Evolutionary conservation across 1,284 basidiomycete species (phyloP).

Genomic region (Rhodotorula sp.): DNA sequence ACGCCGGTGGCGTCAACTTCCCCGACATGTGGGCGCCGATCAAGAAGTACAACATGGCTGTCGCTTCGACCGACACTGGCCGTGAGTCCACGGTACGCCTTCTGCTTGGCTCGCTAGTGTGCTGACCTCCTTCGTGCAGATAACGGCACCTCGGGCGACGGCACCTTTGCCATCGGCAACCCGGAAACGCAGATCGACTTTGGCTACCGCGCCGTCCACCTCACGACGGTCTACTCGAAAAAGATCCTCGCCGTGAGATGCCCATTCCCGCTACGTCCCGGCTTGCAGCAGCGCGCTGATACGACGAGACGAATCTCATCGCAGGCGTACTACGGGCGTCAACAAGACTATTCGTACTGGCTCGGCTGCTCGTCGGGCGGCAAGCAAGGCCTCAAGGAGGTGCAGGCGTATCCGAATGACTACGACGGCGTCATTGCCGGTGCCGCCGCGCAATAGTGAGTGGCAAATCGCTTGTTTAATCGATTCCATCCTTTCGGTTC

Average conservation of each 20-base stretch:
- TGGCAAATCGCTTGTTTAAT: neutral
- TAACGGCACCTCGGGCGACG: slow-evolving; percentile 20
- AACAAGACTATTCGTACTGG: slow-evolving; percentile 34
- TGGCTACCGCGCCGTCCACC: slow-evolving; percentile 41
- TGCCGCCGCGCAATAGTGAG: slow-evolving; percentile 25
- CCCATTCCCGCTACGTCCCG: neutral
- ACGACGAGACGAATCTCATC: neutral
- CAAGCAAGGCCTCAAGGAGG: slow-evolving; percentile 39
- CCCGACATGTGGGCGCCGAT: slow-evolving; percentile 13
- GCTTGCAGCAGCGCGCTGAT: too few relatives aligned
- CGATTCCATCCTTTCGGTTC: neutral
- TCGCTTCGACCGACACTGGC: slow-evolving; percentile 37
- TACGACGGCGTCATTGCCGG: slow-evolving; percentile 44
- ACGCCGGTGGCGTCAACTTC: slow-evolving; percentile 36
- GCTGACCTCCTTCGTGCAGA: neutral
- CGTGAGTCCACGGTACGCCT: neutral
- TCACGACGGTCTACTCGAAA: slow-evolving; percentile 42
- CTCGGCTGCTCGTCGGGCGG: slow-evolving; percentile 43
- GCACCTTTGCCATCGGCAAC: slow-evolving; percentile 37
- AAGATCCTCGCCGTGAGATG: slow-evolving; percentile 29
- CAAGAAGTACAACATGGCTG: slow-evolving; percentile 18
- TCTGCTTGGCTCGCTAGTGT: neutral
- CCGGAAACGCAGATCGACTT: slow-evolving; percentile 43
- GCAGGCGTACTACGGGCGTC: slow-evolving; percentile 34
- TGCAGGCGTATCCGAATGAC: slow-evolving; percentile 33